Base-by-base conservation (phyloP, 495 filamentous ascomycete genomes). In the Peziza echinospora region DNA sequence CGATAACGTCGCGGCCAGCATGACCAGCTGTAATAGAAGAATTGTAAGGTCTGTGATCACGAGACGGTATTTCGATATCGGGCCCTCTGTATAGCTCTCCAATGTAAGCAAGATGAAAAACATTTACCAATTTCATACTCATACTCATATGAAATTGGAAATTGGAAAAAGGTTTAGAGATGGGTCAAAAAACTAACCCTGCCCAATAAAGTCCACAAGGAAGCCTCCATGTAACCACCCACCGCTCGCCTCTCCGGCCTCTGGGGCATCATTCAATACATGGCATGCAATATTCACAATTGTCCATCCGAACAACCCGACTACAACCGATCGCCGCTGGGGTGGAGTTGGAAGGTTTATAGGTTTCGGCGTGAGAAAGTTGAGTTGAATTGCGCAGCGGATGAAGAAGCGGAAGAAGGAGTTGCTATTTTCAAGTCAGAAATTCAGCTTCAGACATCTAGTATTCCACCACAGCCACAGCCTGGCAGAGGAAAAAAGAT, bases 191-290 rank as follows among this genome's bases (percentile, higher is more conserved):
- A 37, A 37, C 49, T 22, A 39, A 59, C 56, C 48, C 60, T 81
- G 76, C 19, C 79, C 78, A 41, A 82, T 73, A 57, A 83, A 82
- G 58, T 82, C 78, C 53, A 83, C 75, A 49, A 80, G 64, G 21
- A 82, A 49, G 0, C 78, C 76, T 6, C 79, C 79, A 53, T 81
- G 77, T 2, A 80, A 62, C 60, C 80, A 80, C 2, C 73, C 75
- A 25, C 76, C 62, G 3, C 69, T 74, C 40, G 68, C 66, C 58
- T 83, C 79, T 17, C 73, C 70, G 3, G 73, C 77, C 26, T 69
- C 67, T 3, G 75, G 75, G 21, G 64, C 62, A 11, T 63, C 56
- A 47, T 67, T 61, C 41, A 71, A 60, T 7, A 69, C 51, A 57
- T 81, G 79, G 25, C 72, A 64, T 40, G 78, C 39, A 51, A 76